Conservation (phyloP, 176 grass and related monocot genomes). For the Triticum urartu region DNA sequence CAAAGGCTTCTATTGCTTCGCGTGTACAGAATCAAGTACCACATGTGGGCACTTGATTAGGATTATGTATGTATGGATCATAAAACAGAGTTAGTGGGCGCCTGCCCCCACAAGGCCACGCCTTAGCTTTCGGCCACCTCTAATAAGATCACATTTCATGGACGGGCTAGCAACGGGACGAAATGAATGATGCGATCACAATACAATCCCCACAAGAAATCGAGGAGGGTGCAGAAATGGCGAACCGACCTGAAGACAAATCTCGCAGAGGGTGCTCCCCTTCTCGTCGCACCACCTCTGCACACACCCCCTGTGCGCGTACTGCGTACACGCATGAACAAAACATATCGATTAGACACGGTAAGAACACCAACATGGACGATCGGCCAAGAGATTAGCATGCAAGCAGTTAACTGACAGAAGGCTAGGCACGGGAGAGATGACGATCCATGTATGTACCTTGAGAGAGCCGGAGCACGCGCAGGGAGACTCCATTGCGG, state of each 20-base stretch:
- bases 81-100: neutral
- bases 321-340: constrained; percentile 38
- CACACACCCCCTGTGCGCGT: constrained; percentile 82
- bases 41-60: constrained; percentile 15
- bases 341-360: neutral
- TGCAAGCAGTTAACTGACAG: neutral
- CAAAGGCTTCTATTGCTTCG: constrained; percentile 28
- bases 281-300: constrained; percentile 99
- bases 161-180: neutral
- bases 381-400: neutral
- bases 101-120: neutral
- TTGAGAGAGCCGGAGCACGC: constrained; percentile 87
- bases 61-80: neutral
- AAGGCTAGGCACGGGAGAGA: neutral
- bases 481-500: constrained; percentile 77
- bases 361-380: neutral
- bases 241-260: constrained; percentile 82
- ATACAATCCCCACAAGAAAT: neutral
- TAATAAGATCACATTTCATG: neutral
- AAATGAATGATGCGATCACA: neutral
- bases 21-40: constrained; percentile 24
- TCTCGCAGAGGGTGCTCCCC: constrained; percentile 83
- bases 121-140: neutral
- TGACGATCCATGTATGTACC: constrained; percentile 31
- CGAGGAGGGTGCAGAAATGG: neutral